These are phyloP conservation scores for Tillandsia leiboldiana DNA, from an alignment of 176 grass and related monocot species.

Conservation along the genomic window DNA sequence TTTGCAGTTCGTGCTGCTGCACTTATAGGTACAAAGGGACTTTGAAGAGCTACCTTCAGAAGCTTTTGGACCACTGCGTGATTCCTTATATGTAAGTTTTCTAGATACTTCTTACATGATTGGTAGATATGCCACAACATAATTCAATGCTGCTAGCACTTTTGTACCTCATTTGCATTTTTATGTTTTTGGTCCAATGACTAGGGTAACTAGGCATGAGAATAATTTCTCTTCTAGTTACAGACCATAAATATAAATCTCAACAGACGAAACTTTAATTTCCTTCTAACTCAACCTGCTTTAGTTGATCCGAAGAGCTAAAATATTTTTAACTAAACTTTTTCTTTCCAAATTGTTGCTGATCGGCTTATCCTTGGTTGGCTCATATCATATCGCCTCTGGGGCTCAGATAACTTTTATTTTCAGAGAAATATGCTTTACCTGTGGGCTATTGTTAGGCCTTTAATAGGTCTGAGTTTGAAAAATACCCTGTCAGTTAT, in stretches of 20 bases:
- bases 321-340: too few relatives aligned
- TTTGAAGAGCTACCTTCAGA: conserved; percentile 92
- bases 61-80: conserved; percentile 74
- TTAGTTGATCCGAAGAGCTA: too few relatives aligned
- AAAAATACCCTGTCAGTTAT: too few relatives aligned
- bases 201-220: neutral
- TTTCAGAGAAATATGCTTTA: neutral
- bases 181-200: neutral
- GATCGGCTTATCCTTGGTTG: neutral
- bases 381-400: neutral
- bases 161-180: neutral
- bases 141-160: too few relatives aligned
- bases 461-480: too few relatives aligned
- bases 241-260: too few relatives aligned
- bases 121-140: too few relatives aligned
- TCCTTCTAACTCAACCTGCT: too few relatives aligned
- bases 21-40: conserved; percentile 85
- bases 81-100: conserved; percentile 84
- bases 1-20: conserved; percentile 5
- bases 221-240: too few relatives aligned
- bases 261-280: too few relatives aligned
- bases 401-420: neutral
- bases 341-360: too few relatives aligned
- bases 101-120: too few relatives aligned
- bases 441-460: neutral